Base-by-base conservation (phyloP, 495 filamentous ascomycete genomes). In the Cercophora newfieldiana region DNA sequence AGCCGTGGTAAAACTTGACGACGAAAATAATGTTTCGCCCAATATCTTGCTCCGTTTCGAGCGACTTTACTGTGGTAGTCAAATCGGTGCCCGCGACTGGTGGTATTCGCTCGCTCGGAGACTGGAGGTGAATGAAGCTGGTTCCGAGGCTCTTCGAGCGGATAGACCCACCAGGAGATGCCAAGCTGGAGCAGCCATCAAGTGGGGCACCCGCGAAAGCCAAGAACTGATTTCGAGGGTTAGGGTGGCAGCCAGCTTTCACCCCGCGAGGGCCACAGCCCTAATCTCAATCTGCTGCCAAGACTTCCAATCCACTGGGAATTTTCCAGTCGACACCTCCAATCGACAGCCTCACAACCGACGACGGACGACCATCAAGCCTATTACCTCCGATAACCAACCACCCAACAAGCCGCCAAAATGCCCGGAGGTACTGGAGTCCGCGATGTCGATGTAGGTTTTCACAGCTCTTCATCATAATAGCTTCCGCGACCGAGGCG, bases 381-480 rank as follows among this genome's bases (percentile, higher is more conserved):
- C 37, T 44, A 63, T 24, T 19, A 53, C 50, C 50, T 24, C 50
- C 21, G 28, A 57, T 25, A 28, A 57, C 8, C 22, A 37, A 26
- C 59, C 21, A 59, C n/a, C 62, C 54, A 68, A 21, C 62, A 69
- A 80, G 79, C 84, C 85, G 86, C 85, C 82, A 92, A 83, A 77
- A 94, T 94, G 91, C 85, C 89, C 82, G 91, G 81, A 75, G 80
- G 91, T 83, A 87, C 91, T 81, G 88, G 85, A 75, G 91, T 94
- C 82, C 91, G 91, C 80, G 91, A 94, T 86, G 91, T 94, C 79
- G 91, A 94, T 85, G 91, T 93, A 88, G 84, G 90, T 88, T 76
- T 65, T 67, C 62, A 68, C 71, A 72, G 64, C 44, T 70, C 66
- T 68, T 49, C 70, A 69, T 68, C 72, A 64, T 68, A 57, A 64